Percentiles rank a stretch among this genome's conserved stretches.
phyloP scores from a whole-genome alignment of 2,329 filamentous ascomycete species.

The Diplodia intermedia region DNA sequence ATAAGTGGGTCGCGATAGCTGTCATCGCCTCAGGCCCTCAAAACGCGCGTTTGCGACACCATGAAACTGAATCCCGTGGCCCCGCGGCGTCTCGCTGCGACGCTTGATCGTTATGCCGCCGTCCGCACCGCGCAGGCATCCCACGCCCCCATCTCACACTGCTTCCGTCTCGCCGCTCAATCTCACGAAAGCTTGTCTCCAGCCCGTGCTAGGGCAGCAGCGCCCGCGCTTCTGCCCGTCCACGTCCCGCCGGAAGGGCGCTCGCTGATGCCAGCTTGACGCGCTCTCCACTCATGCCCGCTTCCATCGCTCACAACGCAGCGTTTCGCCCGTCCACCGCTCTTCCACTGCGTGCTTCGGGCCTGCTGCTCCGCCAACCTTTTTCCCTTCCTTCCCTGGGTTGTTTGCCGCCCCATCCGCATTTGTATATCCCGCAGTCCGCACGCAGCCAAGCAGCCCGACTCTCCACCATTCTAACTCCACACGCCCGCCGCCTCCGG shows the following conservation, averaged over 20 bases:
- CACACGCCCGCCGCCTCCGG: slow-evolving; percentile 19
- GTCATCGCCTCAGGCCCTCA: slow-evolving; percentile 28
- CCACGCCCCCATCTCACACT: slow-evolving; percentile 5
- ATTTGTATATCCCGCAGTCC: slow-evolving; percentile 21
- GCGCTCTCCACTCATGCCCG: slow-evolving; percentile 13
- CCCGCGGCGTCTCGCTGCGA: slow-evolving; percentile 25
- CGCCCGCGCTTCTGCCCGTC: slow-evolving; percentile 18
- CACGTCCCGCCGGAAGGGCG: slow-evolving; percentile 4
- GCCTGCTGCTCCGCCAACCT: slow-evolving; percentile 12
- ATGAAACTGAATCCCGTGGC: slow-evolving; percentile 23
- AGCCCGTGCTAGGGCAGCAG: not conserved
- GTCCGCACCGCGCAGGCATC: not conserved
- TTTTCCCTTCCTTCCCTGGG: not conserved
- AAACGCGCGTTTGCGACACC: slow-evolving; percentile 31
- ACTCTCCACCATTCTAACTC: slow-evolving; percentile 14
- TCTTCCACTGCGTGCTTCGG: not conserved
- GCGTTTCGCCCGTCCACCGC: slow-evolving; percentile 10
- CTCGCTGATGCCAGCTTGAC: slow-evolving; percentile 26
- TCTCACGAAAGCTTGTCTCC: slow-evolving; percentile 8
- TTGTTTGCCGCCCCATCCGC: slow-evolving; percentile 11
- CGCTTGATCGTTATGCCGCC: slow-evolving; percentile 11
- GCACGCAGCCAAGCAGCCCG: slow-evolving; percentile 12
- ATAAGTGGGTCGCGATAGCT: slow-evolving; percentile 30
- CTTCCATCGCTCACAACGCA: slow-evolving; percentile 21
- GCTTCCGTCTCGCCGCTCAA: slow-evolving; percentile 14